Evolutionary conservation across 345 rosid genomes (phyloP), one percentile per base, ranked within the genome.

Genomic region (Boechera retrofracta): DNA sequence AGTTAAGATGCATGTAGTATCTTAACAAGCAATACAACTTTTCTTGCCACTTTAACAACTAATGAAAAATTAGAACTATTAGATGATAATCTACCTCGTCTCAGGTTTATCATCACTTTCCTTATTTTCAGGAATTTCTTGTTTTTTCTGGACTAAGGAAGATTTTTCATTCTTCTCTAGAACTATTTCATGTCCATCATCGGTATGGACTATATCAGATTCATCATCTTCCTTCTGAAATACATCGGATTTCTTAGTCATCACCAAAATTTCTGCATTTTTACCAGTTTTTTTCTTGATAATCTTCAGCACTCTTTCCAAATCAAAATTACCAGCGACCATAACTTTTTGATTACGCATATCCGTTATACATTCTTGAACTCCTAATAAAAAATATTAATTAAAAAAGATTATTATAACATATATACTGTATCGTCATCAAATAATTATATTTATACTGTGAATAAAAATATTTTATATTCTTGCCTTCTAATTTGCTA

Each of bases 331-430:
- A 53, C 69, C 69, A 7, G 21, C 41, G 6, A 73, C 53, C 77
- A 36, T 28, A 39, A 62, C 13, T 44, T 49, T 73, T 39, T 62
- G 42, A 16, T 32, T 52, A 39, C 3, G 0, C 16, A 13, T 2
- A 33, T 73, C 69, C 0, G 10, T 7, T 1, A n/a, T 2, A 42
- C 69, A 73, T 7, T 12, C 41, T 29, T 18, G 0, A 52, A 62
- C 62, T 38, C 77, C 69, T 73, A 61, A 38, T 52, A 51, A 38
- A n/a, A 59, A 28, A 72, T 15, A 33, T 35, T 57, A 59, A 48
- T 21, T 8, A 10, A 47, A 28, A 28, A 29, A 21, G 13, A 57
- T 15, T 51, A 51, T 7, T 13, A 4, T 1, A 24, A 44, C 35
- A 42, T 38, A n/a, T 5, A 62, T 32, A 28, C 6, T 39, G 12